Evolutionary conservation across 306 rosid species (phyloP), one percentile per base, ranked within the genome.

Genomic region (Ormosia semicastrata): DNA sequence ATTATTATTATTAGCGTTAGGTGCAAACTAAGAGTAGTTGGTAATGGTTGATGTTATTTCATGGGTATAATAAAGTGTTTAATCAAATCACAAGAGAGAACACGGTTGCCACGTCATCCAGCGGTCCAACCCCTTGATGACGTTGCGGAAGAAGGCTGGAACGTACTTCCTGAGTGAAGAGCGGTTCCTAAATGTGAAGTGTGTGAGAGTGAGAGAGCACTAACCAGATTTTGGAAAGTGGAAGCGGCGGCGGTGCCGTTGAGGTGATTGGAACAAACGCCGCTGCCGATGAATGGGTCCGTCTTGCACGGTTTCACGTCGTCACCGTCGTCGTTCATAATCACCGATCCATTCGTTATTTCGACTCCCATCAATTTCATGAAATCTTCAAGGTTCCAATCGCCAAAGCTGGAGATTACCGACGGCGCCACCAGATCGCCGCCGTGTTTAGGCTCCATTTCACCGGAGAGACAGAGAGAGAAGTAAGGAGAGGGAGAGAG

Each of bases 201-300:
- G 82, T 71, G 78, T 71, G 84, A 37, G 17, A 59, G 82, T 82
- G 73, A 87, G 78, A 39, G 67, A 71, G 77, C 68, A 84, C 90
- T 82, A 43, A 94, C 98, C 97, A 77, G 75, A 72, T 69, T 89
- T 50, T 52, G 85, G 69, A 87, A 81, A 82, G 44, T 17, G 75
- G 24, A 24, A 24, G 44, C 85, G 37, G 2, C 40, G 70, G 59
- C 52, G 79, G 54, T 83, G 7, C 9, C 56, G 67, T 46, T 37
- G 80, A 77, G 62, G 24, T 81, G 86, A 62, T 39, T 86, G 66
- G 86, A 74, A 29, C 10, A 49, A 10, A 78, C 76, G 30, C 78
- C 88, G 32, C 76, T 85, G 75, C 66, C 81, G 72, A 77, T 43
- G 73, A 82, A 15, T 1, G 69, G 79, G 5, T 89, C 91, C 36